Conservation (phyloP, 2,329 filamentous ascomycete genomes). For the Ophiostoma ulmi region DNA sequence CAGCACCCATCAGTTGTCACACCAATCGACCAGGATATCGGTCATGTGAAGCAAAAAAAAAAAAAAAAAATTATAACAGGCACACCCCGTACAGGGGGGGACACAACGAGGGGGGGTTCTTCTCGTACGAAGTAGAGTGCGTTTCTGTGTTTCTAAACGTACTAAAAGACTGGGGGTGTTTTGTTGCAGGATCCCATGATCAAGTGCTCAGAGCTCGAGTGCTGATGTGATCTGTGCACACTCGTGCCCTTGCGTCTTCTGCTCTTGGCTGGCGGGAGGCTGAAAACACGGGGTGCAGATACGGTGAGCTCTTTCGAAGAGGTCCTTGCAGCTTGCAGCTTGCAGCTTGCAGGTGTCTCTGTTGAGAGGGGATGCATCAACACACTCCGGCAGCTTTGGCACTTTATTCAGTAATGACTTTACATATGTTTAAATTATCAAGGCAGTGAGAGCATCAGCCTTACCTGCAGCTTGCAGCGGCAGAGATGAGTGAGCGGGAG, state of each 20-base stretch:
- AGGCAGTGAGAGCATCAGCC: no score
- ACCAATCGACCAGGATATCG: conserved; percentile 20
- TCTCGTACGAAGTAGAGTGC: neutral
- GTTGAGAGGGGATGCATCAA: no score
- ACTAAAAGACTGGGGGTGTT: neutral
- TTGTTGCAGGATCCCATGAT: neutral
- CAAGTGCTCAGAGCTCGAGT: neutral
- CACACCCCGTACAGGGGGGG: conserved; percentile 5
- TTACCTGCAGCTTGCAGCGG: neutral
- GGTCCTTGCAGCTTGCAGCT: neutral
- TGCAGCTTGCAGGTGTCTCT: neutral
- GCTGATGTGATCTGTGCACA: neutral
- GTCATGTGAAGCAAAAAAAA: conserved; percentile 24
- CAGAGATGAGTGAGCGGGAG: neutral
- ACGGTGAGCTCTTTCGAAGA: neutral
- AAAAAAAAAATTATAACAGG: conserved; percentile 3
- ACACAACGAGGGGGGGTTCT: neutral
- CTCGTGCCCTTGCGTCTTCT: neutral
- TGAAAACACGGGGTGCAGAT: conserved; percentile 11
- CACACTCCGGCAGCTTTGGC: no score
- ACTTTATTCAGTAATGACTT: no score
- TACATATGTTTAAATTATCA: no score
- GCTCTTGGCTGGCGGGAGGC: neutral
- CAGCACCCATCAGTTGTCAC: conserved; percentile 15
- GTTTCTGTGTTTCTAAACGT: neutral